Base-by-base conservation (phyloP, 2,329 filamentous ascomycete species). In the Fusarium tricinctum region DNA sequence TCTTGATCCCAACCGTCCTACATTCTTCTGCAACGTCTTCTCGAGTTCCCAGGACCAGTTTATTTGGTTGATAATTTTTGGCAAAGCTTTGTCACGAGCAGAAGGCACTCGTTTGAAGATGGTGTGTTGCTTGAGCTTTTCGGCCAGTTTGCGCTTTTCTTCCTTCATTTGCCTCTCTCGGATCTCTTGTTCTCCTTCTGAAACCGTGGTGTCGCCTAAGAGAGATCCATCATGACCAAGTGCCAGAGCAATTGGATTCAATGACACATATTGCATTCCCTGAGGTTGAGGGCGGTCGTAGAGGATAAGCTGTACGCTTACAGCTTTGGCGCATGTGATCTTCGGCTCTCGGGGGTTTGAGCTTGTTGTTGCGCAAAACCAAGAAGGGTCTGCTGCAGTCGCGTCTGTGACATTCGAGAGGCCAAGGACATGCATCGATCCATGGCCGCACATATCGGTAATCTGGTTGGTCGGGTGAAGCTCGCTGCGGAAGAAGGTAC, bases 11-110 rank as follows among this genome's bases (percentile, higher is more conserved):
- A 99, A 89, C 38, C 95, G 84, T n/a, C 90, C 89, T 43, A 94
- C 92, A 73, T 98, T 99, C 76, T 92, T 95, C 73, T 97, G 93
- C 70, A 99, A 83, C 39, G 97, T 83, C 71, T 89, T 86, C 66
- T 96, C 91, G 58, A 99, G 85, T 78, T 99, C 97, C 82, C 91
- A 94, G 0, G 94, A 93, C 85, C 96, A 99, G 75, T 99, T 99
- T 77, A 98, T 91, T 80, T 98, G 95, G 73, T 94, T 93, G 70
- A 97, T 87, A 60, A 98, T 94, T 58, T 88, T 89, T 6, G 91
- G 86, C 30, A 99, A 83, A 2, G 92, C 91, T 65, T 89, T 86
- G 77, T 99, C 96, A 74, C 97, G 95, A 62, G 90, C 87, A 2
- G 95, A 96, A 4, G 90, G 88, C 4, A 88, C 82, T 75, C 92